phyloP scores from a whole-genome alignment of 176 grass and related monocot species.

The Otatea glauca region DNA sequence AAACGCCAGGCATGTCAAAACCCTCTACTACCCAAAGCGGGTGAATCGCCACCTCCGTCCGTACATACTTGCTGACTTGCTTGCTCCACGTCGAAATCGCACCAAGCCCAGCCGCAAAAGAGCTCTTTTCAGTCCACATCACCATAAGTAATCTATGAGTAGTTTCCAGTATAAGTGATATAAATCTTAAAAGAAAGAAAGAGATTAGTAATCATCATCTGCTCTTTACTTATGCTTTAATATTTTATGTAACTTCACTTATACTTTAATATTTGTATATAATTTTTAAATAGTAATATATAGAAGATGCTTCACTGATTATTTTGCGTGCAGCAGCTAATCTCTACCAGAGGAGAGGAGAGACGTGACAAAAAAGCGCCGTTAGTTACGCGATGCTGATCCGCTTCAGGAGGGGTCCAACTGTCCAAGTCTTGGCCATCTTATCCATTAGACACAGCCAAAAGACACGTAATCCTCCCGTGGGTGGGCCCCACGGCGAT shows the following conservation, averaged over 20 bases:
- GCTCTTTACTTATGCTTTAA: too few relatives aligned
- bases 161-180: too few relatives aligned
- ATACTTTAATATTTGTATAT: too few relatives aligned
- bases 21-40: neutral
- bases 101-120: neutral
- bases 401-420: constrained; percentile 35
- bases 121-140: neutral
- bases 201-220: too few relatives aligned
- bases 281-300: too few relatives aligned
- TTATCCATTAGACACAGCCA: constrained; percentile 45
- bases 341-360: neutral
- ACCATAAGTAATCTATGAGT: neutral
- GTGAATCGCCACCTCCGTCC: neutral
- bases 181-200: too few relatives aligned
- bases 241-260: too few relatives aligned
- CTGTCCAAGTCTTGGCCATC: constrained; percentile 30
- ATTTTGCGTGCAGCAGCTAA: neutral
- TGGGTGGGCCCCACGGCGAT: neutral
- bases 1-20: neutral
- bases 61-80: neutral
- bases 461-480: constrained; percentile 36
- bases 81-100: neutral
- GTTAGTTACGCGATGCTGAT: constrained; percentile 11
- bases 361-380: constrained; percentile 12
- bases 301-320: neutral